phyloP scores from a whole-genome alignment of 768 basidiomycete species.

The Amanita phalloides region DNA sequence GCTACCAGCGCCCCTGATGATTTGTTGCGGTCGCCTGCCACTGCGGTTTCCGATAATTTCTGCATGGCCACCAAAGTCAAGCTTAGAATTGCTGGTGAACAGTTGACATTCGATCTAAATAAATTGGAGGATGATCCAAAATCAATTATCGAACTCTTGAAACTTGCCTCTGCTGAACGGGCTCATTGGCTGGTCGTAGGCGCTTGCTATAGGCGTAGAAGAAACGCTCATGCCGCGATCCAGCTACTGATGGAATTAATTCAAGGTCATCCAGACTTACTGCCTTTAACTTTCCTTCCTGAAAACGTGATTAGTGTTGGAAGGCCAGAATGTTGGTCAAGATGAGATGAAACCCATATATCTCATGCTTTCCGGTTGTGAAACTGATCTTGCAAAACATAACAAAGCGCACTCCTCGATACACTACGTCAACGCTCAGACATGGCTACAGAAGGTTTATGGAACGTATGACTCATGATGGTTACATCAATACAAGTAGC shows the following conservation, averaged over 20 bases:
- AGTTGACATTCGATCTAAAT: slow-evolving; percentile 30
- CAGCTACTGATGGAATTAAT: slow-evolving; percentile 34
- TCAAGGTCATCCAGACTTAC: slow-evolving; percentile 23
- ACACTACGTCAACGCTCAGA: slow-evolving; percentile 29
- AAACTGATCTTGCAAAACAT: slow-evolving; percentile 32
- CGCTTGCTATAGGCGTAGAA: slow-evolving; percentile 38
- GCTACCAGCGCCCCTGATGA: background rate
- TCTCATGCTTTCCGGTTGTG: slow-evolving; percentile 44
- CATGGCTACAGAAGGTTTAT: slow-evolving; percentile 40
- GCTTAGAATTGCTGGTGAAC: slow-evolving; percentile 28
- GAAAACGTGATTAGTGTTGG: slow-evolving; percentile 26
- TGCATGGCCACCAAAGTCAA: slow-evolving; percentile 18
- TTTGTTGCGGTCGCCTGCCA: background rate
- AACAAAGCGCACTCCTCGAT: slow-evolving; percentile 16
- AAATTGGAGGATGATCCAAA: slow-evolving; percentile 31
- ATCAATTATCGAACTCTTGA: slow-evolving; percentile 35
- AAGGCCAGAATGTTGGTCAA: slow-evolving; percentile 21
- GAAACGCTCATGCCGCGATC: slow-evolving; percentile 34
- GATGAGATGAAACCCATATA: slow-evolving; percentile 36
- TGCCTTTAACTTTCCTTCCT: slow-evolving; percentile 1
- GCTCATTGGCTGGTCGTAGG: slow-evolving; percentile 48
- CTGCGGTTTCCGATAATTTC: slow-evolving; percentile 7
- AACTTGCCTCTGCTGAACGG: slow-evolving; percentile 30
- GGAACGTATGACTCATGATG: slow-evolving; percentile 14
- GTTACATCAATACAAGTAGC: background rate